Percentiles rank a stretch among this genome's conserved stretches.
These are phyloP conservation scores for Neurospora sp. DNA, from an alignment of 495 filamentous ascomycete species.

Conservation along the genomic window DNA sequence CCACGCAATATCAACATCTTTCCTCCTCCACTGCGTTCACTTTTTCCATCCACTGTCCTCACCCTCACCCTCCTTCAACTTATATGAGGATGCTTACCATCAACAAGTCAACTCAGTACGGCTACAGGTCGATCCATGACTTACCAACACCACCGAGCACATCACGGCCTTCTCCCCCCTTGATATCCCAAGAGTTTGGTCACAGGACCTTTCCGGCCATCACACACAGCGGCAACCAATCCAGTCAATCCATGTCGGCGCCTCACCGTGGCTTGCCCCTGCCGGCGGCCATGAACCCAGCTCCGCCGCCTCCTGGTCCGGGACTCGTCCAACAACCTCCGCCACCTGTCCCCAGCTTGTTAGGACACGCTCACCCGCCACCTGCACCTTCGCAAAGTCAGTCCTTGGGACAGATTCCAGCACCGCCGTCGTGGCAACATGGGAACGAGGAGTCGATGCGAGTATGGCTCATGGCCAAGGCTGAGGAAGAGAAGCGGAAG, in stretches of 20 bases:
- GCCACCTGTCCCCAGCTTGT: slow-evolving; percentile 19
- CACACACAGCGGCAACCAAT: slow-evolving; percentile 30
- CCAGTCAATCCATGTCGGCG: slow-evolving; percentile 52
- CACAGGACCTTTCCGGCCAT: slow-evolving; percentile 32
- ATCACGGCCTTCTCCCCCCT: slow-evolving; percentile 50
- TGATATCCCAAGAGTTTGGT: slow-evolving; percentile 39
- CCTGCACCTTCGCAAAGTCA: slow-evolving; percentile 32
- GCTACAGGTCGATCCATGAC: slow-evolving; percentile 61
- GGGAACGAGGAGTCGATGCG: slow-evolving; percentile 71
- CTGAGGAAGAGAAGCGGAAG: slow-evolving; percentile 78
- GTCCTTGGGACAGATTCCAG: slow-evolving; percentile 48
- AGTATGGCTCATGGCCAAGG: slow-evolving; percentile 70
- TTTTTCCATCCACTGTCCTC: slow-evolving; percentile 3
- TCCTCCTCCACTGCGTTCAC: slow-evolving; percentile 7
- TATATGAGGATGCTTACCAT: slow-evolving; percentile 55
- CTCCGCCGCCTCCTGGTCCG: slow-evolving; percentile 33
- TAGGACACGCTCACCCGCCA: slow-evolving; percentile 25
- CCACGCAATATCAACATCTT: slow-evolving; percentile 1
- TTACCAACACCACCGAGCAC: slow-evolving; percentile 51
- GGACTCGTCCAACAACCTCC: slow-evolving; percentile 7
- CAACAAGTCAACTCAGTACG: slow-evolving; percentile 55
- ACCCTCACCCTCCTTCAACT: slow-evolving; percentile 3
- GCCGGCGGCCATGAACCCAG: slow-evolving; percentile 60
- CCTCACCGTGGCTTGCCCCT: slow-evolving; percentile 68
- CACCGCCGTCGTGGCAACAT: slow-evolving; percentile 63